phyloP scores from a whole-genome alignment of 306 rosid genomes.

The Neltuma alba region DNA sequence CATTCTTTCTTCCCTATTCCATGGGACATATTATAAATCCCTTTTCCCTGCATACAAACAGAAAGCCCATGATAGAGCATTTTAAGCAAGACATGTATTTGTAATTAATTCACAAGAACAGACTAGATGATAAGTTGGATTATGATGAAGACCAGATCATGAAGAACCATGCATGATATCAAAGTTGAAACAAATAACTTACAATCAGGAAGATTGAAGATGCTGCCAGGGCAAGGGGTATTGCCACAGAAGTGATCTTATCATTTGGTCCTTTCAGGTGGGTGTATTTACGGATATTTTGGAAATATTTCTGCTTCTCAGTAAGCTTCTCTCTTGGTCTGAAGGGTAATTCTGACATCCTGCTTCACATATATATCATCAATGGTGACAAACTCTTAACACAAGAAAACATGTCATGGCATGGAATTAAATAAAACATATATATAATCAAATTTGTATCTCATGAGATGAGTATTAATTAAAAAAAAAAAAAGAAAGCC shows the following conservation, averaged over 20 bases:
- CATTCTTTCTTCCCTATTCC: conserved; percentile 98
- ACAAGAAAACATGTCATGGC: not conserved
- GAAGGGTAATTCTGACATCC: conserved; percentile 89
- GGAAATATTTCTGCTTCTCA: conserved; percentile 76
- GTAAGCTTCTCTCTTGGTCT: conserved; percentile 79
- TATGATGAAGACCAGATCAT: too few species aligned
- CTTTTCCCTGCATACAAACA: conserved; percentile 74
- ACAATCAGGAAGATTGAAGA: conserved; percentile 70
- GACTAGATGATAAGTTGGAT: conserved; percentile 10
- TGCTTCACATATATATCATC: conserved; percentile 30
- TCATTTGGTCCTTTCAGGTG: conserved; percentile 83
- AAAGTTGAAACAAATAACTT: conserved; percentile 40
- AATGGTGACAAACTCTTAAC: not conserved
- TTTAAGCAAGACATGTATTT: not conserved
- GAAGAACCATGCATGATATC: not conserved
- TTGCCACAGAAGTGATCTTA: conserved; percentile 90
- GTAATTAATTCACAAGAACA: not conserved
- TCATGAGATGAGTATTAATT: not conserved
- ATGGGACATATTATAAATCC: conserved; percentile 85
- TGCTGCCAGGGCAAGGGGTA: conserved; percentile 82
- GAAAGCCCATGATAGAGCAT: not conserved
- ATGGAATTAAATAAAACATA: conserved; percentile 15
- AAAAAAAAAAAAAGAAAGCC: not conserved
- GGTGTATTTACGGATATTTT: conserved; percentile 65
- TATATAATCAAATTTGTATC: conserved; percentile 1